Conservation (phyloP, 2,329 filamentous ascomycete species). For the Trichoderma oligosporum region DNA sequence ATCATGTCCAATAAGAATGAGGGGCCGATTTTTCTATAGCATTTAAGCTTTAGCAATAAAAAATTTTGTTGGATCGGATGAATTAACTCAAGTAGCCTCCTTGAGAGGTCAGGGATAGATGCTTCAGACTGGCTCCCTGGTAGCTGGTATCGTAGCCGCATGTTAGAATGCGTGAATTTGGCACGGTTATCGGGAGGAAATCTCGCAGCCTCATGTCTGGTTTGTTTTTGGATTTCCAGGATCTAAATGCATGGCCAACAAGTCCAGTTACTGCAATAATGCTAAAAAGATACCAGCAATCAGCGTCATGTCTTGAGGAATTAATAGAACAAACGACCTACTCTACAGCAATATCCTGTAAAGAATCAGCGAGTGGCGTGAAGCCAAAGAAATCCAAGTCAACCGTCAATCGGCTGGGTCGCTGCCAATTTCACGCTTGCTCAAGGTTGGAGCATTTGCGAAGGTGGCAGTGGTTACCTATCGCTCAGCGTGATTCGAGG, state of each 20-base stretch:
- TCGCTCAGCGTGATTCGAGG: not conserved
- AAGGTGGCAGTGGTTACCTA: slow-evolving; percentile 3
- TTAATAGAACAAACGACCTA: not conserved
- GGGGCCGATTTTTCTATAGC: not conserved
- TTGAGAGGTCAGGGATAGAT: slow-evolving; percentile 17
- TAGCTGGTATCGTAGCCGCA: slow-evolving; percentile 33
- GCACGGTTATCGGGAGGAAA: slow-evolving; percentile 26
- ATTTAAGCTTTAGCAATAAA: not conserved
- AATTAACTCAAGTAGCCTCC: not conserved
- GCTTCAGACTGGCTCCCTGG: slow-evolving; percentile 23
- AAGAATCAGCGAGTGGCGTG: not conserved
- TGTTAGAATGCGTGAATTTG: slow-evolving; percentile 26
- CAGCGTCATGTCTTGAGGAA: too few species aligned
- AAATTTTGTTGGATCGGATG: not conserved
- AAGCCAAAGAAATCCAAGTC: slow-evolving; percentile 1
- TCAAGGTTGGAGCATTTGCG: not conserved
- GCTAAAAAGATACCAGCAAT: slow-evolving; percentile 8
- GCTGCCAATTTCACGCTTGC: not conserved
- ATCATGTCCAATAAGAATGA: slow-evolving; percentile 24
- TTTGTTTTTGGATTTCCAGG: slow-evolving; percentile 27
- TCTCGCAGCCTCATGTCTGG: slow-evolving; percentile 32
- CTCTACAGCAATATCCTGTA: not conserved
- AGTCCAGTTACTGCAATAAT: slow-evolving; percentile 31
- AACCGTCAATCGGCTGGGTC: not conserved
- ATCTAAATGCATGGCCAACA: slow-evolving; percentile 29